A percentile compares a stretch with the other conserved stretches of the same genome.
These are phyloP conservation scores for Harringtonia lauricola DNA, from an alignment of 2,329 filamentous ascomycete species.

Conservation along the genomic window DNA sequence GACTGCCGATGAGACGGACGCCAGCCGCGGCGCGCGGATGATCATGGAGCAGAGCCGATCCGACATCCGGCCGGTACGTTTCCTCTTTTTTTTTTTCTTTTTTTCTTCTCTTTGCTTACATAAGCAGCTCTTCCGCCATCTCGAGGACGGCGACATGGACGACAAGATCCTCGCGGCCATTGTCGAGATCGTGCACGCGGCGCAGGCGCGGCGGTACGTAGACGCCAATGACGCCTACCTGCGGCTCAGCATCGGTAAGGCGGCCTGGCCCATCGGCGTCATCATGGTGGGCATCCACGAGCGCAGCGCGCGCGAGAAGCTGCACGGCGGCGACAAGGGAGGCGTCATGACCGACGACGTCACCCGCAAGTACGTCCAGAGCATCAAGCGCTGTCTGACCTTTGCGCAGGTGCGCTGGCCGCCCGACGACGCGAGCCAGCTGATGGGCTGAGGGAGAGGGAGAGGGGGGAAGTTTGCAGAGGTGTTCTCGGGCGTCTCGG, in stretches of 20 bases:
- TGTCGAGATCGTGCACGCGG: slow-evolving; percentile 82
- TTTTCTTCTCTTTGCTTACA: neutral
- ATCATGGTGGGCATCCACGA: slow-evolving; percentile 99
- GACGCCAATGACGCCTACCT: slow-evolving; percentile 95
- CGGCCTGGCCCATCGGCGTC: slow-evolving; percentile 96
- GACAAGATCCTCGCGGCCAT: slow-evolving; percentile 71
- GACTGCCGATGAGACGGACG: slow-evolving; percentile 52
- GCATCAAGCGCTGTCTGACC: slow-evolving; percentile 91
- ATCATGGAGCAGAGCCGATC: slow-evolving; percentile 81
- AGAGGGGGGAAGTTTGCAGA: neutral
- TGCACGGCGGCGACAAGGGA: slow-evolving; percentile 78
- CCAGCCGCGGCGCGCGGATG: slow-evolving; percentile 70
- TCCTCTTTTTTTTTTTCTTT: slow-evolving; percentile 2
- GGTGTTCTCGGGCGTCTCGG: no score
- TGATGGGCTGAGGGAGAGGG: slow-evolving; percentile 62
- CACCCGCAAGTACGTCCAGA: slow-evolving; percentile 91
- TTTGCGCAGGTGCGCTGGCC: slow-evolving; percentile 97
- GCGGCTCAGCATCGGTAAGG: slow-evolving; percentile 85
- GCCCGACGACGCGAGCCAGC: slow-evolving; percentile 78
- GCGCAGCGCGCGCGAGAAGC: slow-evolving; percentile 85
- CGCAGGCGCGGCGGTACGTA: slow-evolving; percentile 85
- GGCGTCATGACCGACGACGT: slow-evolving; percentile 97
- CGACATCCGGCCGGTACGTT: slow-evolving; percentile 64
- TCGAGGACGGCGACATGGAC: slow-evolving; percentile 72
- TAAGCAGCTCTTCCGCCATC: slow-evolving; percentile 64